Base-by-base conservation (phyloP, 2,329 filamentous ascomycete species). In the Fusarium sp. region DNA sequence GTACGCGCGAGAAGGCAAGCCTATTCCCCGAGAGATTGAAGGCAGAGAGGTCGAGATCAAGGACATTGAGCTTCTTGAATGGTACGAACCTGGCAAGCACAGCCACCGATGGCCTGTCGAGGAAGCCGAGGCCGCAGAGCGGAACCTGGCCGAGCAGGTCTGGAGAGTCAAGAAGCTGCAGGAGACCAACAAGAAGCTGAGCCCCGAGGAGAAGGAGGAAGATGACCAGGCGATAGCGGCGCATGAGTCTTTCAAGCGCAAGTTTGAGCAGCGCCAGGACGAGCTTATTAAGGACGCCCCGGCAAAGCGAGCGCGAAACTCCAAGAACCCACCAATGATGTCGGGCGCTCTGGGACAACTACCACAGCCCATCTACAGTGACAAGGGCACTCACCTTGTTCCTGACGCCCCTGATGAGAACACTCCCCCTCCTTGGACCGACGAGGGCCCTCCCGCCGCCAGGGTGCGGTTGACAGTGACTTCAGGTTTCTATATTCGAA, bases 401-500 rank as follows among this genome's bases (percentile, higher is more conserved):
- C 87, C 88, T 11, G 82, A 86, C 6, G 77, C 85, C 1, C 84
- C 86, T 0, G 83, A 83, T 51, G 79, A 85, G 29, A 81, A 85
- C 78, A 84, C 86, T 1, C 87, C 88, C 7, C 85, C 87, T 8
- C 88, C 89, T 0, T 91, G 89, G 89, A 85, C 84, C 42, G 89
- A 86, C 80, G 85, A 91, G 78, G 90, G 88, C 0, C 91, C 94
- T 2, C 91, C 96, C 2, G 96, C 96, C 1, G 93, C 90, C 57
- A 92, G 90, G 79, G 90, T 99, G 68, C 92, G 93, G 66, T 94
- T 99, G 90, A 97, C 94, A 1, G 96, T 98, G 60, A 95, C 95
- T 2, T 97, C 95, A 0, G 96, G 96, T 42, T 99, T 98, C 86
- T 99, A 99, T 82, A 95, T 99, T 16, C 93, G 96, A 71, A 97